Evolutionary conservation across 208 protist species (phyloP), one percentile per base, ranked within the genome.

Genomic region (Leishmania tarentolae): DNA sequence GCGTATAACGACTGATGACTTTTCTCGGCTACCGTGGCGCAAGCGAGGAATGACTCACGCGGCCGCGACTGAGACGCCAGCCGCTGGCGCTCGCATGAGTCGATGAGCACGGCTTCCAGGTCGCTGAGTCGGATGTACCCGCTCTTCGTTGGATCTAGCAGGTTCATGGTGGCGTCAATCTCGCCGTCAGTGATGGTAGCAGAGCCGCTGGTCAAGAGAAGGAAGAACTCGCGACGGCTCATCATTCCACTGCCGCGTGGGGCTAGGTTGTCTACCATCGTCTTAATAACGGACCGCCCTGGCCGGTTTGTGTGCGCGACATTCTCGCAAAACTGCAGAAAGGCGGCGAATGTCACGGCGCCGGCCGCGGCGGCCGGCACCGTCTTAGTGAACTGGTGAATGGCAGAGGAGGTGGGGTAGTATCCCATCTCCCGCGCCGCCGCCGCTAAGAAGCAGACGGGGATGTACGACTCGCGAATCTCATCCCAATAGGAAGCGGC

Each of bases 251-350:
- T 76, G n/a, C 83, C 81, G 42, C 61, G 75, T 35, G 70, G 57
- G 40, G 81, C 77, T n/a, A 85, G 57, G 42, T 75, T 61, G 31
- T 85, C 77, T 17, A 85, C 53, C 42, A 82, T 28, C 72, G 59
- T 82, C 72, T 82, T 79, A 56, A 85, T 75, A 21, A 15, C 63
- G 24, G 77, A 81, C 15, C 82, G 57, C 15, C 77, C 73, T 1
- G 44, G 76, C 24, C 61, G 70, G 52, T 46, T 85, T 37, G 82
- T 83, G 73, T 78, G 73, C 24, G 86, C 83, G 21, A 95, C 84
- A 40, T 88, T 66, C 61, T 87, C 78, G 71, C 88, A 93, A 35
- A 95, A 83, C 65, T 90, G 83, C n/a, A 95, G 75, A 85, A 95
- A 95, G 8, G 71, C 42, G 4, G 83, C 81, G 50, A 91, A 88